A percentile compares a stretch with the other conserved stretches of the same genome.
Evolutionary conservation across 176 grass and related monocot genomes (phyloP).

Genomic region (Olyra latifolia): DNA sequence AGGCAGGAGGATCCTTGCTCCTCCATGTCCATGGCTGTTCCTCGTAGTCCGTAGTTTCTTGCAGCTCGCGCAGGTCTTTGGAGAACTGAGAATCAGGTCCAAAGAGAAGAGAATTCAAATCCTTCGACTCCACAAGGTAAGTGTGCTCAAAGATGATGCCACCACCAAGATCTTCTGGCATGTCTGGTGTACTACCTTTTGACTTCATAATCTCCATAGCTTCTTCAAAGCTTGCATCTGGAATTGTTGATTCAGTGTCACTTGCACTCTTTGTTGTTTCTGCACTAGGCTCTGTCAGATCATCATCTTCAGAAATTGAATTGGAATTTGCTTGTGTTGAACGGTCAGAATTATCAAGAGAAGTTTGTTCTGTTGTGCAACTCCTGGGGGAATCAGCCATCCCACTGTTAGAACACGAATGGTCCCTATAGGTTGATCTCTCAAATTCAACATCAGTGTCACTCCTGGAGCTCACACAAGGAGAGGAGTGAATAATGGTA

Average conservation of each 20-base stretch:
- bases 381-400: conserved; percentile 34
- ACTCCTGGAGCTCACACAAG: conserved; percentile 37
- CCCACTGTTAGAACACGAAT: conserved; percentile 7
- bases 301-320: conserved; percentile 36
- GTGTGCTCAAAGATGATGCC: conserved; percentile 62
- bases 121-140: conserved; percentile 58
- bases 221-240: conserved; percentile 62
- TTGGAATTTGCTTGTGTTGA: conserved; percentile 24
- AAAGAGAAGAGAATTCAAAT: conserved; percentile 75
- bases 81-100: conserved; percentile 64
- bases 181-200: conserved; percentile 42
- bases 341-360: conserved; percentile 35
- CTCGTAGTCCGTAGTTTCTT: conserved; percentile 54
- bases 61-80: conserved; percentile 51
- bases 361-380: conserved; percentile 8
- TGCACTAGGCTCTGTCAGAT: conserved; percentile 10
- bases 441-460: conserved; percentile 29
- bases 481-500: conserved; percentile 26
- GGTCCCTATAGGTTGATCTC: neutral
- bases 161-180: conserved; percentile 53
- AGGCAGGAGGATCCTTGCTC: conserved; percentile 40
- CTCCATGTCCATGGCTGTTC: conserved; percentile 71
- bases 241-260: conserved; percentile 19
- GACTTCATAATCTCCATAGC: conserved; percentile 64
- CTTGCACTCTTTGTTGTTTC: neutral